Evolutionary conservation across 2,329 filamentous ascomycete genomes (phyloP).

Genomic region (Claviceps africana): DNA sequence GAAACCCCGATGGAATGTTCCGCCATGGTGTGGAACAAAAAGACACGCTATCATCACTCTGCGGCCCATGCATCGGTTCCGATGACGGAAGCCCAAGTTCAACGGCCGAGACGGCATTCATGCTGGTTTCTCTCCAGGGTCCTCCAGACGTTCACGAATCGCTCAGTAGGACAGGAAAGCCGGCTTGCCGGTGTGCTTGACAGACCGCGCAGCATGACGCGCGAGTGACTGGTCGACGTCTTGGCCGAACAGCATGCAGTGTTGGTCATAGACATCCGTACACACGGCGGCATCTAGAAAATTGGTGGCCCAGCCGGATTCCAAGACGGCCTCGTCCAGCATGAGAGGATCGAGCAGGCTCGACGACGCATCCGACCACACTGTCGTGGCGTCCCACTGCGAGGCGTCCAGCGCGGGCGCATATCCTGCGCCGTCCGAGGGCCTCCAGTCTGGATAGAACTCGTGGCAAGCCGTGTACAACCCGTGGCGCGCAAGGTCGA

Average conservation of each 20-base stretch:
- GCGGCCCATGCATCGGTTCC: too few relatives aligned
- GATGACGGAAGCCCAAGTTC: too few relatives aligned
- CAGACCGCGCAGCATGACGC: background rate
- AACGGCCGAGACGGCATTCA: too few relatives aligned
- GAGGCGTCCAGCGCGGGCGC: background rate
- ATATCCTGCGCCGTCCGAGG: background rate
- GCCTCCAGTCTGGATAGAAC: conserved; percentile 2
- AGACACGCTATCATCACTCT: too few relatives aligned
- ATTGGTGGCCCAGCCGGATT: conserved; percentile 1
- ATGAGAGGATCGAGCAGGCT: conserved; percentile 3
- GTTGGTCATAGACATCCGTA: conserved; percentile 2
- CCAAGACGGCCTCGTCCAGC: conserved; percentile 1
- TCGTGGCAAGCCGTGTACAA: background rate
- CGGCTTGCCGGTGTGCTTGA: conserved; percentile 2
- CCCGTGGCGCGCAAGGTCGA: background rate
- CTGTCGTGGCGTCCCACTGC: conserved; percentile 5
- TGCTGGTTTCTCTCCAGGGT: too few relatives aligned
- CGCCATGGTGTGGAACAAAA: too few relatives aligned
- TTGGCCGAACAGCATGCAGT: conserved; percentile 2
- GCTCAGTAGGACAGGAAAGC: conserved; percentile 5
- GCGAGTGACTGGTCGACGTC: background rate
- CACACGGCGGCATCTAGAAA: conserved; percentile 2
- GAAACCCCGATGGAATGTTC: too few relatives aligned
- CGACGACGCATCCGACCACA: conserved; percentile 5
- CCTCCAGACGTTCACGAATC: too few relatives aligned